phyloP scores from a whole-genome alignment of 2,329 filamentous ascomycete species.

The Alternaria tenuissima region DNA sequence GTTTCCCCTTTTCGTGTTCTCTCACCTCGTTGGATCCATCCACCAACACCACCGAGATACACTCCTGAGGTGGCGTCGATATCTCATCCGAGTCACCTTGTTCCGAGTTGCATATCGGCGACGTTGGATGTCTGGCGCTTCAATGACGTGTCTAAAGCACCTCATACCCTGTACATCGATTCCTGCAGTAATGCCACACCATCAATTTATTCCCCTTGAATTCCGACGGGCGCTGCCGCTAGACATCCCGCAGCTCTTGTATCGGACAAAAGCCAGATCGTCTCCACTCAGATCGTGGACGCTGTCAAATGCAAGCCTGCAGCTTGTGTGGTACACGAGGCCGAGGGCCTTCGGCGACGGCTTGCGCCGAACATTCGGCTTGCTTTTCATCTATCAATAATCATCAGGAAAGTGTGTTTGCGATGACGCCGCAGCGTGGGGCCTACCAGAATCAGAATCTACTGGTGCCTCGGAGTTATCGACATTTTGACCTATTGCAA shows the following conservation, averaged over 20 bases:
- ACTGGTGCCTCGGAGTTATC: neutral
- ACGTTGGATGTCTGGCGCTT: conserved; percentile 7
- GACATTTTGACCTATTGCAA: too few species aligned
- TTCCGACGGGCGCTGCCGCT: neutral
- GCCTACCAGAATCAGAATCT: neutral
- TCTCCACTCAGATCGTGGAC: conserved; percentile 2
- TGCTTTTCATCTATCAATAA: conserved; percentile 5
- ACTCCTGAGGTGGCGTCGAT: neutral
- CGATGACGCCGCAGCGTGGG: neutral
- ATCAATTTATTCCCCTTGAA: neutral
- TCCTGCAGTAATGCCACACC: conserved; percentile 1
- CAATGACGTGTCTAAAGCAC: conserved; percentile 11
- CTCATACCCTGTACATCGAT: neutral
- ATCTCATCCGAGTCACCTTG: neutral
- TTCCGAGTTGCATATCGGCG: conserved; percentile 7
- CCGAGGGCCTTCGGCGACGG: conserved; percentile 4
- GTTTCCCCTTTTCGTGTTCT: neutral
- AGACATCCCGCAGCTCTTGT: conserved; percentile 4
- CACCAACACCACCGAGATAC: neutral
- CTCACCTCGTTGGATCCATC: conserved; percentile 6
- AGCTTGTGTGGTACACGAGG: conserved; percentile 5
- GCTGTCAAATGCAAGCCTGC: conserved; percentile 8
- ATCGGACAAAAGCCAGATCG: conserved; percentile 4
- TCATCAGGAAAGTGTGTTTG: neutral
- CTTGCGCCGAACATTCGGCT: neutral